Base-by-base conservation (phyloP, 2,329 filamentous ascomycete genomes). In the Fusarium sp. region DNA sequence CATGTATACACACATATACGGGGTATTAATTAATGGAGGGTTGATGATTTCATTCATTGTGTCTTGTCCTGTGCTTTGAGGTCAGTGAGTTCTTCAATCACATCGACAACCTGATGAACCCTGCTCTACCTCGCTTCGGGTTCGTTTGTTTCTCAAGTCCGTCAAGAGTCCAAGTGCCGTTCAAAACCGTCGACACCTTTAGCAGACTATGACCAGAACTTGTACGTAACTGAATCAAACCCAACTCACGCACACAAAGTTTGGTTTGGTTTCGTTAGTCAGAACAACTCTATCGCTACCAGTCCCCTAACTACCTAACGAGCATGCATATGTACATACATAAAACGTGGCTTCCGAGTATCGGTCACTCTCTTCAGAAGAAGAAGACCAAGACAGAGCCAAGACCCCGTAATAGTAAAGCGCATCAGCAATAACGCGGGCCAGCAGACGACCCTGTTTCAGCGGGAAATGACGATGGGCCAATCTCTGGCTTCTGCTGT, bases 391-490 rank as follows among this genome's bases (percentile, higher is more conserved):
- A 28, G 24, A 28, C 20, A 55, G 22, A 28, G 57, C 65, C 60
- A 73, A 70, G 60, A 35, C 44, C 51, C 60, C 39, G 53, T 60
- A 56, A 50, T 53, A 70, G 65, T 65, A n/a, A 65, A 66, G 66
- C 44, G 44, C 51, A 65, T 70, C 68, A 70, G 55, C 68, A 57
- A 69, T 39, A 51, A 66, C 71, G 67, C 71, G 72, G 70, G 71
- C 75, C 75, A 75, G 69, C 70, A 78, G 74, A 75, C 73, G 69
- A 73, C 75, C 76, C 76, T 78, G 76, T 78, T 78, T 78, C 76
- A 77, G 69, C 65, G 75, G 75, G 76, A 78, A 78, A 78, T 78
- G 76, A 78, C 53, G 62, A 77, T 76, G 70, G 74, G 74, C 74
- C 76, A 78, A 78, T 78, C 72, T 74, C 72, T 75, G 72, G 66